These are phyloP conservation scores for Nicotiana tabacum DNA, from an alignment of 257 asterid species.

Conservation along the genomic window DNA sequence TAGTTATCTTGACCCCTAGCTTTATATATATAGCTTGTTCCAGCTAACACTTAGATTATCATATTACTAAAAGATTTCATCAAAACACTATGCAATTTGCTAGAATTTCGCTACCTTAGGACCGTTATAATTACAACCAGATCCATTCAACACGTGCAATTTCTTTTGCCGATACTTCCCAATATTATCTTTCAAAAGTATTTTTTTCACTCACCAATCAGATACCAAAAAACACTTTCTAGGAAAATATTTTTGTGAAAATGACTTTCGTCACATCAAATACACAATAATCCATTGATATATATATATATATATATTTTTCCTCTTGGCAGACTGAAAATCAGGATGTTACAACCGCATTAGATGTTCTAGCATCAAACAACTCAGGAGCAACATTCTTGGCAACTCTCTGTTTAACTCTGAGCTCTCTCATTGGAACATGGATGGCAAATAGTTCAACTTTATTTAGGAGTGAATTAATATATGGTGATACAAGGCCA, in stretches of 20 bases:
- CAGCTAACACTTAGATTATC: no score
- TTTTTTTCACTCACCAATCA: not conserved
- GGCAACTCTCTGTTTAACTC: constrained; percentile 37
- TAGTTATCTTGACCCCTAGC: no score
- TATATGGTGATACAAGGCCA: constrained; percentile 40
- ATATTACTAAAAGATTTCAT: no score
- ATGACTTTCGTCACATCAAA: not conserved
- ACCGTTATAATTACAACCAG: no score
- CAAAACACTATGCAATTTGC: no score
- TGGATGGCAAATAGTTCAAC: constrained; percentile 42
- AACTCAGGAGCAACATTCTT: constrained; percentile 42
- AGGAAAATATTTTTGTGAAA: not conserved
- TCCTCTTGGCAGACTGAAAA: not conserved
- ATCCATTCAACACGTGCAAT: no score
- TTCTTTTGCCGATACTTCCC: no score
- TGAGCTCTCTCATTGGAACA: constrained; percentile 49
- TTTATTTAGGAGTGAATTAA: constrained; percentile 18
- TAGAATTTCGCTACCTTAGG: no score
- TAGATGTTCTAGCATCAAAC: constrained; percentile 21
- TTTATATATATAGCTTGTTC: no score
- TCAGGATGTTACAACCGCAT: not conserved
- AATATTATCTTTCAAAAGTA: not conserved
- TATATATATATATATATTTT: no score
- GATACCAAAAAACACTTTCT: not conserved
- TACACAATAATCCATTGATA: not conserved